Base-by-base conservation (phyloP, 352 stramenopile genomes). In the Albugo candida region DNA sequence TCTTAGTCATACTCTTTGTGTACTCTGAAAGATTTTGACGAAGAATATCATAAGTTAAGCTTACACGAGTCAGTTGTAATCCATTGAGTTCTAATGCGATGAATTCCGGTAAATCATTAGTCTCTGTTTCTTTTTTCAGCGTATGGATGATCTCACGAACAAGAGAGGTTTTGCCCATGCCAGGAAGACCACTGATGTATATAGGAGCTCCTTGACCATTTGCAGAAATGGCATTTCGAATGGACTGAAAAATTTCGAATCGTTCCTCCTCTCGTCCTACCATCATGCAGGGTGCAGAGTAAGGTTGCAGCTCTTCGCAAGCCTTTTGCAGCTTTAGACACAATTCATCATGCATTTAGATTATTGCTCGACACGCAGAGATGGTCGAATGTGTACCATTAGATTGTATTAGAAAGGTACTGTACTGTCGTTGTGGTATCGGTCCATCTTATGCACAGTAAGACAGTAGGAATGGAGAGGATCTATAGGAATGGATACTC, bases 101-200 rank as follows among this genome's bases (percentile, higher is more conserved):
- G 37, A 84, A 84, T 16, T 62, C 54, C 21, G 59, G 61, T 24
- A 82, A 44, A 11, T 58, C 44, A 12, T 51, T 49, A 21, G 48
- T 48, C 20, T 64, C 55, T 18, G 62, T 50, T 52, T 76, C 52
- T 2, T 38, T 46, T 51, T 79, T 61, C 12, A 55, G 27, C 2
- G 48, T 42, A 16, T 64, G 64, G 14, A 84, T 63, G 21, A 82
- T 67, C 41, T 84, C 72, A 24, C 77, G 78, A 2, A 84, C 70
- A 21, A 73, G 78, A 20, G 69, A 77, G 11, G 69, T 84, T 55
- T 84, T 84, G 34, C 72, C 72, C 13, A 63, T 67, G 17, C 72
- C 72, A 45, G 72, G 72, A 0, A 84, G 46, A 0, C 72, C 72
- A 39, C 72, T 84, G 37, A 84, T 76, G 56, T 84, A 84, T 38